These are phyloP conservation scores for Chenopodium suecicum DNA, from an alignment of 148 eudicot genomes.

Conservation along the genomic window DNA sequence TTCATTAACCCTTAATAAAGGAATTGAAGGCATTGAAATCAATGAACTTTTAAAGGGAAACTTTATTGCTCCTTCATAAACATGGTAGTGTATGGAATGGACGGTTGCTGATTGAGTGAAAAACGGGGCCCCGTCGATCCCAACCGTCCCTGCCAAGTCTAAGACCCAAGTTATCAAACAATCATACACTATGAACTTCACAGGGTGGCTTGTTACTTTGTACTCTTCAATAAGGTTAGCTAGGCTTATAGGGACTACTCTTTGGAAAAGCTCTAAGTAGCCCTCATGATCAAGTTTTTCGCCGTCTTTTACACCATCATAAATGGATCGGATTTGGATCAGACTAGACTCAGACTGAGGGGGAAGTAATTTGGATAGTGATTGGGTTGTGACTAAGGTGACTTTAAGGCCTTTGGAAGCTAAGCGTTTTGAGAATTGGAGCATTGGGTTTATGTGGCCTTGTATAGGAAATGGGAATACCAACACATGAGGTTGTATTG, in stretches of 20 bases:
- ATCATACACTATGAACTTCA: conserved; percentile 24
- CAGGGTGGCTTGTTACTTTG: conserved; percentile 12
- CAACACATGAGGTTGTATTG: background rate
- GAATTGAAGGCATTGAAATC: conserved; percentile 23
- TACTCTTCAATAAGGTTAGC: conserved; percentile 19
- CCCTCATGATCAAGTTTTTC: background rate
- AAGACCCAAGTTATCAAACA: conserved; percentile 22
- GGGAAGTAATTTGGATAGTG: conserved; percentile 16
- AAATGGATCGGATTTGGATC: conserved; percentile 17
- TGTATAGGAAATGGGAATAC: conserved; percentile 49
- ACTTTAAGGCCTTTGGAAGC: conserved; percentile 42
- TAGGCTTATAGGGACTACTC: conserved; percentile 13
- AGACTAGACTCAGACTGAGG: background rate
- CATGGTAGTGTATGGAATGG: conserved; percentile 24
- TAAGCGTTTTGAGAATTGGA: conserved; percentile 48
- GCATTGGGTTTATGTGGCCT: conserved; percentile 67
- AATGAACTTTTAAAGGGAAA: conserved; percentile 6
- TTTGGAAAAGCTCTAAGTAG: conserved; percentile 17
- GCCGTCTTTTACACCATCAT: conserved; percentile 19
- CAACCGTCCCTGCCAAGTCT: conserved; percentile 10
- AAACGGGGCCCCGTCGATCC: conserved; percentile 21
- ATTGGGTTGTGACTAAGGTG: conserved; percentile 34
- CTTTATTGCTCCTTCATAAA: conserved; percentile 9
- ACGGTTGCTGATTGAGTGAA: conserved; percentile 25
- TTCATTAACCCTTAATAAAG: conserved; percentile 26